Evolutionary conservation across 345 rosid genomes (phyloP).

Genomic region (Salix arbutifolia): DNA sequence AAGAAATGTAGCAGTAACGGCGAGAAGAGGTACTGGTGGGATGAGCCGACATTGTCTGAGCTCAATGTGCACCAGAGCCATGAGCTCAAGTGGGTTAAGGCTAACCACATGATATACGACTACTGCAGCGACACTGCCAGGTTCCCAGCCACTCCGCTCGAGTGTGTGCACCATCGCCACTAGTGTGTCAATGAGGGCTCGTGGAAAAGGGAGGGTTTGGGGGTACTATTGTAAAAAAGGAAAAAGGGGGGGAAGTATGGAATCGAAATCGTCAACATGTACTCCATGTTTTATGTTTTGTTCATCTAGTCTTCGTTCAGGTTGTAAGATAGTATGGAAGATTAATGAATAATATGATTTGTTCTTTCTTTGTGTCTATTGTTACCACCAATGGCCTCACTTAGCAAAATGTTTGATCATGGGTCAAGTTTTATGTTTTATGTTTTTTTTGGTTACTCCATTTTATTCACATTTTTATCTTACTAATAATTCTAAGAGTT

Average conservation of each 20-base stretch:
- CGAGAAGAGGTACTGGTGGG: slow-evolving; percentile 84
- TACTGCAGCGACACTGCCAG: slow-evolving; percentile 68
- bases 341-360: slow-evolving; percentile 3
- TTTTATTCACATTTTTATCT: too few relatives aligned
- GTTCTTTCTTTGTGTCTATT: neutral
- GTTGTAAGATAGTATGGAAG: neutral
- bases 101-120: slow-evolving; percentile 87
- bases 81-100: slow-evolving; percentile 89
- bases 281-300: slow-evolving; percentile 21
- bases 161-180: slow-evolving; percentile 93
- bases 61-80: slow-evolving; percentile 83
- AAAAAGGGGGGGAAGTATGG: neutral
- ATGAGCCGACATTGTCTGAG: slow-evolving; percentile 69
- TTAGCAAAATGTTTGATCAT: too few relatives aligned
- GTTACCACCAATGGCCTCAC: neutral
- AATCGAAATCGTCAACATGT: slow-evolving; percentile 12
- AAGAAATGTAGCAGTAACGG: slow-evolving; percentile 55
- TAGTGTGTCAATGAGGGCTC: neutral
- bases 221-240: neutral
- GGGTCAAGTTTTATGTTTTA: too few relatives aligned
- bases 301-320: neutral
- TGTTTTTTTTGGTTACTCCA: too few relatives aligned
- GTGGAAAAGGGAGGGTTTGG: neutral
- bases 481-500: too few relatives aligned
- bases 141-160: slow-evolving; percentile 74